Evolutionary conservation across 2,329 filamentous ascomycete genomes (phyloP).

Genomic region (Trichoderma harzianum): DNA sequence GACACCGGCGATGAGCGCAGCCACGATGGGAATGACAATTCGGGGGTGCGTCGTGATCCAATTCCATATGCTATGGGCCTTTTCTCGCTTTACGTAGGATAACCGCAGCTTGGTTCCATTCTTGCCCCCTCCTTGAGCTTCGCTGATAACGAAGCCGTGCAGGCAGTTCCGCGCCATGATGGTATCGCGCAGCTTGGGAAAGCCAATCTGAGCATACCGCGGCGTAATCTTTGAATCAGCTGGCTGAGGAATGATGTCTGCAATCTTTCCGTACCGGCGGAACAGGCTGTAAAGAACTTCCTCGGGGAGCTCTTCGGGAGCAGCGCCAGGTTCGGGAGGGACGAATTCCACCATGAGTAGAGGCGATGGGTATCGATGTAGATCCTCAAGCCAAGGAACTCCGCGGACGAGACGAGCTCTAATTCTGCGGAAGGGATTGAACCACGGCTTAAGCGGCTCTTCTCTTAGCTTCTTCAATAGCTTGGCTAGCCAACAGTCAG

Average conservation of each 20-base stretch:
- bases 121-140: constrained; percentile 70
- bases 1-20: constrained; percentile 74
- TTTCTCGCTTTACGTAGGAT: constrained; percentile 77
- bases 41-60: constrained; percentile 85
- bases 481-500: constrained; percentile 35
- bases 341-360: constrained; percentile 83
- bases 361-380: constrained; percentile 75
- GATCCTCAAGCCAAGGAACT: constrained; percentile 89
- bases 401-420: constrained; percentile 73
- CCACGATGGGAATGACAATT: constrained; percentile 79
- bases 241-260: constrained; percentile 77
- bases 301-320: constrained; percentile 75
- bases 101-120: constrained; percentile 73
- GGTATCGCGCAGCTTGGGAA: constrained; percentile 67
- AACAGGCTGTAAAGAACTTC: constrained; percentile 86
- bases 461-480: constrained; percentile 63
- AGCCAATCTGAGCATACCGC: constrained; percentile 76
- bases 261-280: constrained; percentile 83
- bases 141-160: constrained; percentile 73
- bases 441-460: constrained; percentile 80
- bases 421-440: constrained; percentile 74
- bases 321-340: constrained; percentile 64
- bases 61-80: constrained; percentile 75
- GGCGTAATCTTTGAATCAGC: constrained; percentile 83
- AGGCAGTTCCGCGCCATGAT: constrained; percentile 91